These are phyloP conservation scores for Sphagnum tenellum DNA, from an alignment of 225 moss, liverwort and hornwort species.

Conservation along the genomic window DNA sequence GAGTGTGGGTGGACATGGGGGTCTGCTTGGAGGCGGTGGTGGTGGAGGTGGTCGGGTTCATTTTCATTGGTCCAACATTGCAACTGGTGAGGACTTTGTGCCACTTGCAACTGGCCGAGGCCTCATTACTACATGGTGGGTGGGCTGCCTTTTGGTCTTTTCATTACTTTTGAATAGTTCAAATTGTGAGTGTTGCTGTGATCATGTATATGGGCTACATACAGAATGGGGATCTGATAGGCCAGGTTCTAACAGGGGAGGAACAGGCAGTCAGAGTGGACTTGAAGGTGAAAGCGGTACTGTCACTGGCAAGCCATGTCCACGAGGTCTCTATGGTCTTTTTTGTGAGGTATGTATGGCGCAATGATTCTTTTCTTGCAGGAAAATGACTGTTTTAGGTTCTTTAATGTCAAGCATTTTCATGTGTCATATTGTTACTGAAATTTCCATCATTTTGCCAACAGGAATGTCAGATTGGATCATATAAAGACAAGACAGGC, in stretches of 20 bases:
- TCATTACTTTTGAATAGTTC: too few relatives aligned
- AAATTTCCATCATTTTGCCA: too few relatives aligned
- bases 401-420: too few relatives aligned
- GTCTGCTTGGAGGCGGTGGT: slow-evolving; percentile 77
- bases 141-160: neutral
- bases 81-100: slow-evolving; percentile 75
- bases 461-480: slow-evolving; percentile 94
- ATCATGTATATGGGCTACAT: too few relatives aligned
- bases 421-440: neutral
- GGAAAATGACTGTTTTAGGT: too few relatives aligned
- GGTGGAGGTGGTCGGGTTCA: slow-evolving; percentile 92
- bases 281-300: slow-evolving; percentile 63
- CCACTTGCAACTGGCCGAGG: slow-evolving; percentile 69
- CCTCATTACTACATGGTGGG: slow-evolving; percentile 70
- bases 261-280: slow-evolving; percentile 55
- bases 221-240: too few relatives aligned
- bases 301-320: slow-evolving; percentile 77
- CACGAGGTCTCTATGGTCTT: slow-evolving; percentile 80
- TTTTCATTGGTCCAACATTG: slow-evolving; percentile 96
- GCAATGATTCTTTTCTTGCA: too few relatives aligned
- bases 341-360: slow-evolving; percentile 70
- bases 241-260: slow-evolving; percentile 43
- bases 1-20: slow-evolving; percentile 76
- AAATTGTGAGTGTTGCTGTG: too few relatives aligned
- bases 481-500: slow-evolving; percentile 83